A percentile compares a stretch with the other conserved stretches of the same genome.
Evolutionary conservation across 768 basidiomycete genomes (phyloP).

Genomic region (Strobilomyces echinocephalus): DNA sequence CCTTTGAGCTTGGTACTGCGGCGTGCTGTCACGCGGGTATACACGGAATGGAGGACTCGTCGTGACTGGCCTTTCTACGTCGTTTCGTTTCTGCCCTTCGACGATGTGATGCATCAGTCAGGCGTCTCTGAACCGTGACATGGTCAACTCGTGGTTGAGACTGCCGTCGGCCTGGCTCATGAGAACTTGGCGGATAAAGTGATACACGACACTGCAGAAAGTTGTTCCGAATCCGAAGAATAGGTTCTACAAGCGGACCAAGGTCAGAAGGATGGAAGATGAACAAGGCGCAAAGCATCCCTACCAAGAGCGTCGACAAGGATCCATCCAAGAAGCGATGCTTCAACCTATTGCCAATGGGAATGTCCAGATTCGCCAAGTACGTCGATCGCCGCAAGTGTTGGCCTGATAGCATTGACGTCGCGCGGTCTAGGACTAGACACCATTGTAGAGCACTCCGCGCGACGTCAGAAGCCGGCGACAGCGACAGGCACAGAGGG

Average conservation of each 20-base stretch:
- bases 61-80: constrained; percentile 57
- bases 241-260: constrained; percentile 54
- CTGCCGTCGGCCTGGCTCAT: constrained; percentile 83
- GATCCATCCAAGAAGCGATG: constrained; percentile 68
- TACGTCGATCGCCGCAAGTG: constrained; percentile 46
- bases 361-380: constrained; percentile 37
- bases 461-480: constrained; percentile 28
- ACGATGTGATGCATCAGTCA: constrained; percentile 80
- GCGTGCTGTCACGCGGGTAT: constrained; percentile 5
- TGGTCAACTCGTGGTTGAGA: constrained; percentile 76
- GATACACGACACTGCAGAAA: constrained; percentile 96
- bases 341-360: constrained; percentile 79
- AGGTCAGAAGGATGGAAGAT: constrained; percentile 1
- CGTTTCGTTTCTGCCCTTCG: constrained; percentile 78
- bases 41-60: background rate
- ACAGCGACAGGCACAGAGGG: constrained; percentile 27
- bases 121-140: constrained; percentile 84
- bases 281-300: constrained; percentile 24
- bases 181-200: constrained; percentile 91
- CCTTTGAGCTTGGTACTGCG: constrained; percentile 66
- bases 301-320: constrained; percentile 71
- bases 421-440: constrained; percentile 27
- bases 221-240: constrained; percentile 95
- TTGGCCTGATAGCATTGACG: constrained; percentile 48
- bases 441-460: constrained; percentile 25